phyloP scores from a whole-genome alignment of 1,284 basidiomycete species.

The Chalciporus sp. region DNA sequence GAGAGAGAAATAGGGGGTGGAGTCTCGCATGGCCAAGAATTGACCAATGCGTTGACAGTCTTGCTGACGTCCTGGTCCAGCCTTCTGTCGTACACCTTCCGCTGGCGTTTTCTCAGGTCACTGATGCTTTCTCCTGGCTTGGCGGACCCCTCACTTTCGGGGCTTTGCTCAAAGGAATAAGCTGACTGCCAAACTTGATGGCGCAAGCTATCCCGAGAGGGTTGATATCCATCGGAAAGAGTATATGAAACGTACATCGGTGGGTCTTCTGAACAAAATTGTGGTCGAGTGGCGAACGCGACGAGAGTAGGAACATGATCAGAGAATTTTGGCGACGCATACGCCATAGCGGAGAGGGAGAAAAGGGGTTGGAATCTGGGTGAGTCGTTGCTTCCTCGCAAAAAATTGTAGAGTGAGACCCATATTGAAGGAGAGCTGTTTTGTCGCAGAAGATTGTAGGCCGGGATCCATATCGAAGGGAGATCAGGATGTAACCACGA shows the following conservation, averaged over 20 bases:
- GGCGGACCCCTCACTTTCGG: conserved; percentile 11
- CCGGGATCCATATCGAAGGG: conserved; percentile 31
- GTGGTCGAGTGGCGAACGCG: conserved; percentile 28
- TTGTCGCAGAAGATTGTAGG: conserved; percentile 37
- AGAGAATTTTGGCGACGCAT: conserved; percentile 13
- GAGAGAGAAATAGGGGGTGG: conserved; percentile 9
- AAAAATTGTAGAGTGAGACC: conserved; percentile 35
- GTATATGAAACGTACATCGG: conserved; percentile 18
- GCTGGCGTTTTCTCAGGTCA: conserved; percentile 6
- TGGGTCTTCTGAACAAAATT: conserved; percentile 18
- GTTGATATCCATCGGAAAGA: conserved; percentile 16
- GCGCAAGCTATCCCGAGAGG: not conserved
- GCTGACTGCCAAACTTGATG: conserved; percentile 6
- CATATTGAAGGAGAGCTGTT: conserved; percentile 31
- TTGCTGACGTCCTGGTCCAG: conserved; percentile 2
- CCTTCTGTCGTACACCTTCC: conserved; percentile 10
- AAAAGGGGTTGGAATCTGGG: conserved; percentile 34
- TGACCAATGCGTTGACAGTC: conserved; percentile 1
- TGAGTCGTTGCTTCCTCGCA: conserved; percentile 15
- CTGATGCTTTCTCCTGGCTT: conserved; percentile 4
- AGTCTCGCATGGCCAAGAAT: conserved; percentile 22
- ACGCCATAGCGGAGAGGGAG: conserved; percentile 36
- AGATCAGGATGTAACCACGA: conserved; percentile 25
- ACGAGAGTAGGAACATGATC: conserved; percentile 33
- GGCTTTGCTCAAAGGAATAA: conserved; percentile 15